Conservation (phyloP, 768 basidiomycete genomes). For the Pisolithus microcarpus region DNA sequence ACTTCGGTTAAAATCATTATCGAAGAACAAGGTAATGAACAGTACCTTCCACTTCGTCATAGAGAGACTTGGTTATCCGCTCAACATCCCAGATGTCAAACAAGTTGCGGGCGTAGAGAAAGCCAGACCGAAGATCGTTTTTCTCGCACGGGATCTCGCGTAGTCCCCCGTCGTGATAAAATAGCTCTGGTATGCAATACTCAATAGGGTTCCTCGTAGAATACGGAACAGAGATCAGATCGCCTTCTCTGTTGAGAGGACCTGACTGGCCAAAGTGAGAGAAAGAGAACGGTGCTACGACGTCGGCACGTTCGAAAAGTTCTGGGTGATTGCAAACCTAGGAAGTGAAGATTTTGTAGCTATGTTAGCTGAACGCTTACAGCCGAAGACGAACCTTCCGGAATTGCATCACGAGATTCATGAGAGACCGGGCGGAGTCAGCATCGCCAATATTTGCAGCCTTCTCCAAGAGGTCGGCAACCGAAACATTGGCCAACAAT, state of each 20-base stretch:
- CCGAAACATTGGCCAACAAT: slow-evolving; percentile 86
- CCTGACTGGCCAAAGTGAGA: slow-evolving; percentile 74
- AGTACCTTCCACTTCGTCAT: slow-evolving; percentile 50
- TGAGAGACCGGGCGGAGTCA: slow-evolving; percentile 86
- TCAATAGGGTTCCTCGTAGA: slow-evolving; percentile 86
- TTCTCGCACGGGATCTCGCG: slow-evolving; percentile 54
- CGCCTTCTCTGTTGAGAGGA: slow-evolving; percentile 81
- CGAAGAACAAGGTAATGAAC: neutral
- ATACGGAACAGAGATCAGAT: slow-evolving; percentile 74
- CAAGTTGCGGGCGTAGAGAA: slow-evolving; percentile 51
- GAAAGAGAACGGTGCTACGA: slow-evolving; percentile 89
- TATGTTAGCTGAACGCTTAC: neutral
- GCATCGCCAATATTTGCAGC: slow-evolving; percentile 87
- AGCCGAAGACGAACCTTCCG: slow-evolving; percentile 59
- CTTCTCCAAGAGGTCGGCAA: slow-evolving; percentile 89
- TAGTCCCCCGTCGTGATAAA: slow-evolving; percentile 75
- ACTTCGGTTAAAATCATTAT: neutral
- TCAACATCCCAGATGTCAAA: slow-evolving; percentile 90
- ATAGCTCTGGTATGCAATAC: slow-evolving; percentile 61
- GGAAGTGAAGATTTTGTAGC: slow-evolving; percentile 1
- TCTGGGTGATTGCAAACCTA: slow-evolving; percentile 98
- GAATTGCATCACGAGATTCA: slow-evolving; percentile 99
- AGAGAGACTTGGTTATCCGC: slow-evolving; percentile 65
- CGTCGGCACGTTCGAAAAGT: slow-evolving; percentile 94
- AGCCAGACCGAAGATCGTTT: slow-evolving; percentile 42